Conservation (phyloP, 495 filamentous ascomycete genomes). For the Bacidia rubella region DNA sequence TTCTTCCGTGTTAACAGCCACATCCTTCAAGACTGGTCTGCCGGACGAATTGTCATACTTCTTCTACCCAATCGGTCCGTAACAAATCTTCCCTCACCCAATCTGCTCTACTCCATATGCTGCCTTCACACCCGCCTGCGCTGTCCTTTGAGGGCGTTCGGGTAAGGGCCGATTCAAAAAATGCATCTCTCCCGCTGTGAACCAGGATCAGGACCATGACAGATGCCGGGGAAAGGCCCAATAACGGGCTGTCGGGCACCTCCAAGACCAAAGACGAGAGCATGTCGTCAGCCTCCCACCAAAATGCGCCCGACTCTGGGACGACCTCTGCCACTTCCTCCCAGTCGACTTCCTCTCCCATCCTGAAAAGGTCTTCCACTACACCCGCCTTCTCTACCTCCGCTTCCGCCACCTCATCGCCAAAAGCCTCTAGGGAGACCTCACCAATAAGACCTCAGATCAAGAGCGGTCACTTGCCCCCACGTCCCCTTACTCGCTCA, state of each 20-base stretch:
- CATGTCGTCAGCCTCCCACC: neutral
- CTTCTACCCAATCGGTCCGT: neutral
- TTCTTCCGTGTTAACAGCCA: neutral
- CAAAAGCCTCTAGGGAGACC: slow-evolving; percentile 36
- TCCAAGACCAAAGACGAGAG: neutral
- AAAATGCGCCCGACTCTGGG: slow-evolving; percentile 2
- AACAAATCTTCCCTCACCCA: neutral
- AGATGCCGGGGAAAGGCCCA: slow-evolving; percentile 9
- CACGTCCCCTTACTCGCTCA: slow-evolving; percentile 35
- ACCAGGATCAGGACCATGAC: slow-evolving; percentile 3
- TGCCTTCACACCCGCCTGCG: neutral
- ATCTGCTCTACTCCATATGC: neutral
- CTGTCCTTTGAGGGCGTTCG: neutral
- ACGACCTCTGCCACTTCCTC: slow-evolving; percentile 3
- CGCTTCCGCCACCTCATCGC: slow-evolving; percentile 29
- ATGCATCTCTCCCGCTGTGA: neutral
- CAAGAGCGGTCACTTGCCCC: slow-evolving; percentile 18
- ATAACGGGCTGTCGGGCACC: slow-evolving; percentile 2
- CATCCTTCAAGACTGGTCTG: neutral
- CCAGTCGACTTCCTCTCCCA: slow-evolving; percentile 3
- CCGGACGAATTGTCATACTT: neutral
- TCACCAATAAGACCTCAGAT: slow-evolving; percentile 32
- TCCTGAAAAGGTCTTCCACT: slow-evolving; percentile 19
- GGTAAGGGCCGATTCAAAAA: neutral
- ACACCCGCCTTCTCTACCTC: slow-evolving; percentile 24